Evolutionary conservation across 306 rosid genomes (phyloP), one percentile per base, ranked within the genome.

Genomic region (Senna siamea): DNA sequence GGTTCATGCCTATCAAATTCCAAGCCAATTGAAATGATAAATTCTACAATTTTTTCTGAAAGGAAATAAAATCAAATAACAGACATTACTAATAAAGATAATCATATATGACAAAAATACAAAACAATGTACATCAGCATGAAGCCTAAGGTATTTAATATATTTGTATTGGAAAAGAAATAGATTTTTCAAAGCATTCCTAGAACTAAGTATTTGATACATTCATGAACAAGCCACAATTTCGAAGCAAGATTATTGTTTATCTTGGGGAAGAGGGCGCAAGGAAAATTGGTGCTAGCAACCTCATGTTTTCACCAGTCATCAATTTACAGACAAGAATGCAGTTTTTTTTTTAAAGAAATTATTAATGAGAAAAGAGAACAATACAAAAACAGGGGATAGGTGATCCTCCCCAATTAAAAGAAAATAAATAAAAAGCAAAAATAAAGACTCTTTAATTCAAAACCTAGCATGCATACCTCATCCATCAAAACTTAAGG

Each of bases 1-100:
- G 99, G 82, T 92, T 92, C 99, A 94, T 94, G 46, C 99, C 99
- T 94, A 80, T 32, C 57, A 77, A 55, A 41, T 35, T 37, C 75
- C 50, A 79, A 66, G 3, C 5, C 23, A 72, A 46, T 64, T 14
- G 61, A 17, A 51, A 66, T 7, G 55, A 12, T 13, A 20, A 85
- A 78, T 13, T 17, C 1, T 20, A 35, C 4, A 41, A 69, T 23
- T 13, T 13, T 23, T 9, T 19, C 7, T 23, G 30, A 62, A 26
- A 18, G 9, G 12, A 73, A 47, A 7, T 28, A 6, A 47, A 20
- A 44, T 4, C 9, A 69, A 60, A 64, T 6, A 46, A 57, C 43
- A 46, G 38, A 22, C 2, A 37, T 32, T 5, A 35, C 14, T 12
- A 40, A 5, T 52, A 60, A 41, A 48, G 35, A 20, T 18, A 76